Conservation (phyloP, 2,329 filamentous ascomycete genomes). For the Aspergillus eucalypticola region DNA sequence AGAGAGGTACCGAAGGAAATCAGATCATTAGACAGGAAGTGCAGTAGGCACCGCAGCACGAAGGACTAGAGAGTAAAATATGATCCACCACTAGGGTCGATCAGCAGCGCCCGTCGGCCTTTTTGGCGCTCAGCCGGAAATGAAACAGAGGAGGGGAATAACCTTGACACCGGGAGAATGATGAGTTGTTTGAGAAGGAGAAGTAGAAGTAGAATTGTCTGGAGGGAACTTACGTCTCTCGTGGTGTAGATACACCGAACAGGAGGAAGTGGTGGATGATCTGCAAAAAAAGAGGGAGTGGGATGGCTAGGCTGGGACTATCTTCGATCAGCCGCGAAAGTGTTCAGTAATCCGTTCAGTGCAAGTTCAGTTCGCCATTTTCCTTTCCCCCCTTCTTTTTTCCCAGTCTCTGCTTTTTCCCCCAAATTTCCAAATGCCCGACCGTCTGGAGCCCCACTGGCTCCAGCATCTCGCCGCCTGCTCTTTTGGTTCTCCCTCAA, state of each 20-base stretch:
- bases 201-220: background rate
- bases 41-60: background rate
- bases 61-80: background rate
- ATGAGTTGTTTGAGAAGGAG: background rate
- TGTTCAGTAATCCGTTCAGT: too few species aligned
- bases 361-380: too few species aligned
- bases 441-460: constrained; percentile 2
- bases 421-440: constrained; percentile 1
- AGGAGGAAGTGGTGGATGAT: constrained; percentile 1
- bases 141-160: background rate
- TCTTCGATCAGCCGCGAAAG: background rate
- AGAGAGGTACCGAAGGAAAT: constrained; percentile 1
- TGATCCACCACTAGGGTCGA: constrained; percentile 10
- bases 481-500: background rate
- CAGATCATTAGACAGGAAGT: constrained; percentile 5
- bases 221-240: background rate
- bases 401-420: background rate
- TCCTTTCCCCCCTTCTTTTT: too few species aligned
- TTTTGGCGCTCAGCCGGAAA: background rate
- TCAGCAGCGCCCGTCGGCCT: background rate
- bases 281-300: background rate
- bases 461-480: constrained; percentile 1
- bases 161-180: background rate
- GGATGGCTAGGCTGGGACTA: background rate
- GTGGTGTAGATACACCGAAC: background rate